Evolutionary conservation across 2,329 filamentous ascomycete genomes (phyloP), one percentile per base, ranked within the genome.

Genomic region (Fonsecaea multimorphosa): DNA sequence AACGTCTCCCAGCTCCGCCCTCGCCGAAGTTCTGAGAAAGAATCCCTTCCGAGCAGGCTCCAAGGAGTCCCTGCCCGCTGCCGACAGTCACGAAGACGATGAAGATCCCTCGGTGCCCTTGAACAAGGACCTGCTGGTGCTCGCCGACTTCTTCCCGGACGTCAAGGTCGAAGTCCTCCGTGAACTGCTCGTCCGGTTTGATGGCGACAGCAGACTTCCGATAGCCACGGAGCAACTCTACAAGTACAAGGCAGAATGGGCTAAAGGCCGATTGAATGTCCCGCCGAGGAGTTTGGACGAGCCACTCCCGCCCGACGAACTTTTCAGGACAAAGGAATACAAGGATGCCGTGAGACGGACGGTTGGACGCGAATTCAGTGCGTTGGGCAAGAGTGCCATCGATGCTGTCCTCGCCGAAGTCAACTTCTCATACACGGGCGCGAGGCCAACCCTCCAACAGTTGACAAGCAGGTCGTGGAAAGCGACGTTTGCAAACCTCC

Each of bases 161-260:
- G 74, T 82, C 49, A 78, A 78, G 57, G 71, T 79, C 60, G 81
- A 83, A 65, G 80, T 82, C 4, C 80, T 83, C 49, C 79, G 81
- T 6, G 81, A 83, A 70, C 69, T 83, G 31, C 74, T 83, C 22
- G 69, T 77, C 4, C 77, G 77, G 12, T 83, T 83, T 67, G 80
- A 82, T 65, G 81, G 80, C 11, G 72, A 78, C 53, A 83, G 81
- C 66, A 75, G 80, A 58, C 70, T 83, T 8, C 76, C 81, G 57
- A 76, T 83, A 34, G 81, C 79, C 61, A 79, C 80, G 8, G 81
- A 82, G 65, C 80, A 83, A 72, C 73, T 83, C 6, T 71, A 82
- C 54, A 76, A 78, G 46, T 76, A 82, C 67, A 80, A 81, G 66
- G 74, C 78, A 51, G 76, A 80, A 71, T 83, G 80, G 80, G 80